Evolutionary conservation across 345 rosid species (phyloP).

Genomic region (Linum trigynum): DNA sequence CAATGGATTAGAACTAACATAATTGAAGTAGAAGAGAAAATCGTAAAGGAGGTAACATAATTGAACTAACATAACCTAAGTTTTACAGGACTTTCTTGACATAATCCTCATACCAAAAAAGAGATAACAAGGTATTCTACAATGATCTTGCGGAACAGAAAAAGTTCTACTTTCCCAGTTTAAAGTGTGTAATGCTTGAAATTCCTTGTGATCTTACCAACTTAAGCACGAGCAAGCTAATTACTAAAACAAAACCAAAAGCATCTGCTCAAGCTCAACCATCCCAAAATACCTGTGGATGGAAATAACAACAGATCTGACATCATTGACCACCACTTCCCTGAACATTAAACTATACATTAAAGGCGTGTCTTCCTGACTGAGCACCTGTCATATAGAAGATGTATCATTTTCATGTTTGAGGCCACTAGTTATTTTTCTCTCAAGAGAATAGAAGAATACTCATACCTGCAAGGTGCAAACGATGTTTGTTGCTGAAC

Average conservation of each 20-base stretch:
- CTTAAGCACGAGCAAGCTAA: no score
- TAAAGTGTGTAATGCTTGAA: no score
- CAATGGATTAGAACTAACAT: no score
- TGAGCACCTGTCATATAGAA: constrained; percentile 43
- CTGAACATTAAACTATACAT: constrained; percentile 82
- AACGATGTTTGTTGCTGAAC: constrained; percentile 87
- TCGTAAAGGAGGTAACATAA: no score
- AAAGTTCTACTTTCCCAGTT: no score
- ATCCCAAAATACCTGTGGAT: no score
- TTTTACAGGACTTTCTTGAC: no score
- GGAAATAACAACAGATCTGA: constrained; percentile 77
- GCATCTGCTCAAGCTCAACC: no score
- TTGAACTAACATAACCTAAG: no score
- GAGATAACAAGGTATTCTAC: not conserved
- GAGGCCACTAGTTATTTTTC: not conserved
- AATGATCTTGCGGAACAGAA: not conserved
- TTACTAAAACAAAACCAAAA: no score
- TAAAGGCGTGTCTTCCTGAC: constrained; percentile 80
- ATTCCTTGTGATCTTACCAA: no score
- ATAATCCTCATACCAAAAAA: not conserved
- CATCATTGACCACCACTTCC: constrained; percentile 92
- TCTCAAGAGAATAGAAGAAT: not conserved
- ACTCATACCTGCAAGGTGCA: constrained; percentile 78
- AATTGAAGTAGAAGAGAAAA: no score
- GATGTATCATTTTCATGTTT: constrained; percentile 7